A percentile compares a stretch with the other conserved stretches of the same genome.
Evolutionary conservation across 129 eudicot species (phyloP).

Genomic region (Flaveria ramosissima): DNA sequence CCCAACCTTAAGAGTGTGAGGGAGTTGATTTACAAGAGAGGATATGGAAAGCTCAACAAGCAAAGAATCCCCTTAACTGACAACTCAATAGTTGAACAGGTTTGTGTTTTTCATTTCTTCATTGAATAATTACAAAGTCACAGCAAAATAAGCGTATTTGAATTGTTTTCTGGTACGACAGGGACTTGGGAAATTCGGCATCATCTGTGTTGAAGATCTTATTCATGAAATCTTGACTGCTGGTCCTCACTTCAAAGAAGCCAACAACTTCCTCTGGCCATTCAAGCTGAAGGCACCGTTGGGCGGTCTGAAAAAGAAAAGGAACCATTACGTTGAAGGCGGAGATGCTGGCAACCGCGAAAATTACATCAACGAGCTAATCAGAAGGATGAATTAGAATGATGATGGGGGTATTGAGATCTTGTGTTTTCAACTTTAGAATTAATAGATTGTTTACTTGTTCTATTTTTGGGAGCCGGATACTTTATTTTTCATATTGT

Average conservation of each 20-base stretch:
- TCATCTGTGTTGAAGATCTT: slow-evolving; percentile 78
- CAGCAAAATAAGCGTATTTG: background rate
- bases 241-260: slow-evolving; percentile 86
- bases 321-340: slow-evolving; percentile 89
- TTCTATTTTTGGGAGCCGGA: slow-evolving; percentile 27
- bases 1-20: slow-evolving; percentile 80
- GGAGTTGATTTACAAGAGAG: slow-evolving; percentile 84
- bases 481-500: slow-evolving; percentile 18
- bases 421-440: slow-evolving; percentile 33
- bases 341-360: slow-evolving; percentile 95
- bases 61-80: slow-evolving; percentile 82
- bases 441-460: slow-evolving; percentile 28
- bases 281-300: slow-evolving; percentile 77
- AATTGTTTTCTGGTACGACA: slow-evolving; percentile 2
- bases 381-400: slow-evolving; percentile 83
- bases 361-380: slow-evolving; percentile 69
- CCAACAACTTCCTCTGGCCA: slow-evolving; percentile 88
- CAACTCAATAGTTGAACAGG: slow-evolving; percentile 79
- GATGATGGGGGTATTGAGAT: background rate
- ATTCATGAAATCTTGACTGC: slow-evolving; percentile 87
- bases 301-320: slow-evolving; percentile 79
- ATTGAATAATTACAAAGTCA: no score
- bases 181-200: slow-evolving; percentile 74
- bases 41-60: slow-evolving; percentile 81
- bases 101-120: background rate